Base-by-base conservation (phyloP, 768 basidiomycete species). In the Rhodosporidiobolus odoratus region DNA sequence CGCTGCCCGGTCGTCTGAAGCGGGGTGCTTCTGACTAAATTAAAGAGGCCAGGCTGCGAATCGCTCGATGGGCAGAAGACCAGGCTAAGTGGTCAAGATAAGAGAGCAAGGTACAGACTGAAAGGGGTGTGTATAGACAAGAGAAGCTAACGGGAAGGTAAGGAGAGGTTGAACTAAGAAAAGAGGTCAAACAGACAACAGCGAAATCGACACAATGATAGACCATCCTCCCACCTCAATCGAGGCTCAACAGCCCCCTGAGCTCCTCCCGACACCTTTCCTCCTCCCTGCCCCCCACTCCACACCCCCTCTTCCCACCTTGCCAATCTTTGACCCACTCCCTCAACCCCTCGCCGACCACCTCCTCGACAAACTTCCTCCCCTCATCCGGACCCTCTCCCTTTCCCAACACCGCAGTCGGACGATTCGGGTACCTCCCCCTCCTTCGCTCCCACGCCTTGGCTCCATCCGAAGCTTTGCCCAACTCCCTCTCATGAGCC, bases 261-360 rank as follows among this genome's bases (percentile, higher is more conserved):
- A 74, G 15, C 0, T 35, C 52, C 5, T 65, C 59, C 25, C 73
- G 16, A 41, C 73, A 74, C 53, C 34, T 58, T 34, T 27, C 3
- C 41, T 67, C 66, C 62, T 35, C 63, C 27, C 48, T 50, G 30
- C 62, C 68, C 1, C 63, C 63, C 19, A 25, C 50, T 3, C 57
- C 58, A 35, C 69, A 71, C 38, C 65, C 65, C 13, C 41, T 37
- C 16, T 15, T 13, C 2, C 53, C 57, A 17, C 73, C 73, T 21
- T 65, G 54, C 73, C 73, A 74, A 32, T 70, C 45, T 41, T 38
- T 17, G 25, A 64, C 66, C 73, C 69, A 69, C 65, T 66, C 45
- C 19, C 50, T 27, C 58, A 74, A 32, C 16, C 69, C 66, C 53
- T 66, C 58, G 16, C 69, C 68, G 34, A 74, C 73, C 5, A 69